Conservation (phyloP, 2,329 filamentous ascomycete species). For the Zymoseptoria pseudotritici region DNA sequence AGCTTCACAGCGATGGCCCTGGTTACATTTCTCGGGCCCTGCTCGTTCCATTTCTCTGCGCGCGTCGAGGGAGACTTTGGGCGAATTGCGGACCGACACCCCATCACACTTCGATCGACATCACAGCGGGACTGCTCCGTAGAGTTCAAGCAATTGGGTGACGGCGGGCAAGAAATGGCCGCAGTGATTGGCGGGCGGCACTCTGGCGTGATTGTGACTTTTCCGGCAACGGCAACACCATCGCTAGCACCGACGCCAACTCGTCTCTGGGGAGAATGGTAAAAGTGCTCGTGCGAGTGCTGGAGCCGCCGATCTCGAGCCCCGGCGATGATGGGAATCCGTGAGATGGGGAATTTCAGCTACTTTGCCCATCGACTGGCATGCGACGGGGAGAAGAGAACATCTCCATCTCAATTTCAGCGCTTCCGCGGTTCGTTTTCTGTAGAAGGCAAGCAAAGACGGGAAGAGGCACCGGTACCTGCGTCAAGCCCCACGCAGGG, state of each 20-base stretch:
- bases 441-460: neutral
- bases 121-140: neutral
- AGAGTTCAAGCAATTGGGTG: neutral
- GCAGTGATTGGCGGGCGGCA: neutral
- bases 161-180: neutral
- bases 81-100: neutral
- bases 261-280: neutral
- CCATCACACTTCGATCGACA: neutral
- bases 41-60: neutral
- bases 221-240: neutral
- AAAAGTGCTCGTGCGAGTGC: neutral
- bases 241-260: neutral
- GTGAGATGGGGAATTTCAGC: neutral
- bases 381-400: neutral
- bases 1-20: neutral
- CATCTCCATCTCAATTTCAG: neutral
- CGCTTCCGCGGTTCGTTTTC: neutral
- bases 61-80: neutral
- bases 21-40: neutral
- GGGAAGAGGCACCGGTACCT: neutral
- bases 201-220: neutral
- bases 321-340: neutral
- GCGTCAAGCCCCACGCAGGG: neutral
- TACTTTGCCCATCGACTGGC: neutral
- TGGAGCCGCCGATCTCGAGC: neutral